These are phyloP conservation scores for Leishmania braziliensis DNA, from an alignment of 208 protist genomes.

Conservation along the genomic window DNA sequence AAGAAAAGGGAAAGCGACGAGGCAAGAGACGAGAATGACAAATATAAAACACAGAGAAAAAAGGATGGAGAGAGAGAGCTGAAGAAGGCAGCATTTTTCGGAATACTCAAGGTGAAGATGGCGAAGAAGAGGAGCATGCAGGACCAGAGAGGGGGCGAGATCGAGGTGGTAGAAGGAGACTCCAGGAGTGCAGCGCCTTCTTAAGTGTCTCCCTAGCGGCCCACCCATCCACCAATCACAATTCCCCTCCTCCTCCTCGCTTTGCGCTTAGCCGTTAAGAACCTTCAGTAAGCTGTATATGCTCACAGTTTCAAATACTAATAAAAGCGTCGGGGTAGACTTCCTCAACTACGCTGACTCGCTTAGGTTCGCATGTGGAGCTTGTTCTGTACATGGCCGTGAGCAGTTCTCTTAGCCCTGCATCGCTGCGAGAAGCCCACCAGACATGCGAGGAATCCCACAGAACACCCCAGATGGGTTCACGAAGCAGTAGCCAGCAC, in stretches of 20 bases:
- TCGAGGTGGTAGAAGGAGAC: background rate
- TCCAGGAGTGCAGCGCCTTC: background rate
- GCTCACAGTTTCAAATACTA: background rate
- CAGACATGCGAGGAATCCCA: background rate
- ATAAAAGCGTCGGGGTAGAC: background rate
- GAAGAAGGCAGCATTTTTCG: no score
- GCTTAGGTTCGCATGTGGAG: background rate
- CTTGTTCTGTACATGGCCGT: background rate
- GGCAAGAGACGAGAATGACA: no score
- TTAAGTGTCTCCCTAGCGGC: background rate
- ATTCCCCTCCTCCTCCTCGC: background rate
- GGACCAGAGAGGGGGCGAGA: no score
- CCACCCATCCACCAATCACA: background rate
- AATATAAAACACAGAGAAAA: background rate
- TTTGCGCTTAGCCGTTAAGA: background rate
- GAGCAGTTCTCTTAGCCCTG: background rate
- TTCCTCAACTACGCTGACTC: background rate
- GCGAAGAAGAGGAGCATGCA: no score
- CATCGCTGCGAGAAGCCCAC: background rate
- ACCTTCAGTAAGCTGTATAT: background rate
- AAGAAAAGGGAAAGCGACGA: background rate
- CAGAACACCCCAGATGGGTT: background rate
- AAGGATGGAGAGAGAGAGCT: no score
- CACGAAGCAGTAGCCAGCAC: background rate
- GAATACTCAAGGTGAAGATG: no score